phyloP scores from a whole-genome alignment of 176 grass and related monocot species.

The Bolboschoenus planiculmis region DNA sequence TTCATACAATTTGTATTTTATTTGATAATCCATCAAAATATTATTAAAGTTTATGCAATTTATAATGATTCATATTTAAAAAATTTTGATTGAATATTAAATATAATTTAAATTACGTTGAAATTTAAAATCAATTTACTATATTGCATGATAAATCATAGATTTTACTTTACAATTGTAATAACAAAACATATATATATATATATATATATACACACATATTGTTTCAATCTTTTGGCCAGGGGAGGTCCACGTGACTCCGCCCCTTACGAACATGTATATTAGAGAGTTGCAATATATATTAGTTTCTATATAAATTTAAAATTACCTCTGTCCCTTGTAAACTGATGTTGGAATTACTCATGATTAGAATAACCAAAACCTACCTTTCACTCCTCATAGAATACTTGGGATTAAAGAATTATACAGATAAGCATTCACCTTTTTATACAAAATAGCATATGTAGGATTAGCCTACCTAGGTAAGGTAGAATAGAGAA shows the following conservation, averaged over 20 bases:
- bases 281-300: neutral
- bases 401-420: neutral
- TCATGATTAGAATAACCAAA: neutral
- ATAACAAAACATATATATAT: too few species aligned
- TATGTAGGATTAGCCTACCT: conserved; percentile 5
- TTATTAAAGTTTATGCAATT: too few species aligned
- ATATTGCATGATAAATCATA: too few species aligned
- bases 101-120: too few species aligned
- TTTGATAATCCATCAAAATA: too few species aligned
- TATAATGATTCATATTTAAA: too few species aligned
- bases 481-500: neutral
- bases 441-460: neutral
- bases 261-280: neutral
- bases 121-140: too few species aligned
- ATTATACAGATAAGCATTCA: neutral
- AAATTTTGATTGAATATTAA: too few species aligned
- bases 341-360: neutral
- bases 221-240: neutral
- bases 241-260: neutral
- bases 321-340: neutral
- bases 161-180: too few species aligned
- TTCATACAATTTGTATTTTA: too few species aligned
- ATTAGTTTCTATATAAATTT: neutral
- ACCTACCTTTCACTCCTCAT: neutral
- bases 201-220: too few species aligned